These are phyloP conservation scores for Anthoceros angustus DNA, from an alignment of 225 moss, liverwort and hornwort species.

Conservation along the genomic window DNA sequence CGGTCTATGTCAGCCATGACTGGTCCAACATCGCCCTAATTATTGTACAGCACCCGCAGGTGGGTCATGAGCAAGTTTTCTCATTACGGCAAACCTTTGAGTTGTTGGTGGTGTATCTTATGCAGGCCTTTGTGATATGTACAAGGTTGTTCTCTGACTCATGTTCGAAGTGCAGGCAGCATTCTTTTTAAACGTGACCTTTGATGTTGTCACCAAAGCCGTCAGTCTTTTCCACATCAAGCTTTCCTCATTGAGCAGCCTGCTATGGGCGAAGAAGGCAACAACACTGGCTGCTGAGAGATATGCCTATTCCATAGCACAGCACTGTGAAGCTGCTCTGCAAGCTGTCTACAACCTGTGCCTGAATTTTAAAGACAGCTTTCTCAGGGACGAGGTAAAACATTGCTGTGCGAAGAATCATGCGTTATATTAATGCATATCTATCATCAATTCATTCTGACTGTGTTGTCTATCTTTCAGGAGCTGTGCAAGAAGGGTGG, in stretches of 20 bases:
- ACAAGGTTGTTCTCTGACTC: slow-evolving; percentile 12
- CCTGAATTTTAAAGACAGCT: slow-evolving; percentile 81
- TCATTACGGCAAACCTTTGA: not conserved
- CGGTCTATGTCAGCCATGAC: slow-evolving; percentile 89
- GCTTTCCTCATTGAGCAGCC: slow-evolving; percentile 70
- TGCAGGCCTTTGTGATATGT: not conserved
- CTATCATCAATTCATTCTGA: not conserved
- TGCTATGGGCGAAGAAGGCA: slow-evolving; percentile 80
- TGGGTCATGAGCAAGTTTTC: slow-evolving; percentile 9
- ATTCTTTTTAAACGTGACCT: slow-evolving; percentile 94
- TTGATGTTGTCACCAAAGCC: slow-evolving; percentile 97
- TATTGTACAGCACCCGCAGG: slow-evolving; percentile 93
- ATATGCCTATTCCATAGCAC: slow-evolving; percentile 86
- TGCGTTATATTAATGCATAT: not conserved
- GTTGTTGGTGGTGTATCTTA: not conserved
- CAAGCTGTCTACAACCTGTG: slow-evolving; percentile 95
- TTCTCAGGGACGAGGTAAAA: slow-evolving; percentile 71
- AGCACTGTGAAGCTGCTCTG: slow-evolving; percentile 98
- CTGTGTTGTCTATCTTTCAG: slow-evolving; percentile 19
- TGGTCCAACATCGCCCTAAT: slow-evolving; percentile 97
- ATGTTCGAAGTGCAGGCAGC: slow-evolving; percentile 45
- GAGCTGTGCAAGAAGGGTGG: slow-evolving; percentile 98
- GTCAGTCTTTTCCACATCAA: slow-evolving; percentile 95
- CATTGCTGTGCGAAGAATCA: not conserved
- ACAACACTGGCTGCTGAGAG: slow-evolving; percentile 81